Evolutionary conservation across 2,329 filamentous ascomycete genomes (phyloP).

Genomic region (Microcyclospora pomicola): DNA sequence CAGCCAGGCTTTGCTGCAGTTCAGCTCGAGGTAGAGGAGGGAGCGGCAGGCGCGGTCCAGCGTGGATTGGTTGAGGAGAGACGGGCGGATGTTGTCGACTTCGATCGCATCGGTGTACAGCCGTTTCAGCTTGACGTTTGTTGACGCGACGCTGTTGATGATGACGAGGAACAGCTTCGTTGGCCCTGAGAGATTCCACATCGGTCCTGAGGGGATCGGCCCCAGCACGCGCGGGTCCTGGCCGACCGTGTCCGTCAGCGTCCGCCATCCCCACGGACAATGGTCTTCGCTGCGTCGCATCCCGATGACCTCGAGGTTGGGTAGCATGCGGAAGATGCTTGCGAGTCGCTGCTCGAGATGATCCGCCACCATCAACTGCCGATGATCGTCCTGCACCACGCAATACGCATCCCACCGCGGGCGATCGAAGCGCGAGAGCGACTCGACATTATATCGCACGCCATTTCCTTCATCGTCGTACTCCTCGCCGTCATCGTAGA

Average conservation of each 20-base stretch:
- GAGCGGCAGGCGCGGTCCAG: conserved; percentile 11
- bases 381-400: conserved; percentile 12
- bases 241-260: conserved; percentile 12
- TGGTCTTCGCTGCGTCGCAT: conserved; percentile 20
- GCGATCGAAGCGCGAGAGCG: conserved; percentile 4
- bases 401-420: conserved; percentile 10
- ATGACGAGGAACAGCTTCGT: conserved; percentile 16
- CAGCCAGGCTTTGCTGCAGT: conserved; percentile 13
- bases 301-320: conserved; percentile 17
- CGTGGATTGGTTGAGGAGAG: conserved; percentile 6
- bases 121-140: conserved; percentile 9
- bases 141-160: conserved; percentile 9
- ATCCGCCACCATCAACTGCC: conserved; percentile 4
- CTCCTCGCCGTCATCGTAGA: conserved; percentile 4
- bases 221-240: conserved; percentile 18
- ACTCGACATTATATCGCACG: conserved; percentile 2
- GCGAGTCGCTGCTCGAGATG: conserved; percentile 9
- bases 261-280: conserved; percentile 16
- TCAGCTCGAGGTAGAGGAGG: conserved; percentile 19
- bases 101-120: conserved; percentile 22
- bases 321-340: conserved; percentile 9
- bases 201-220: conserved; percentile 9
- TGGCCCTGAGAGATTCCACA: conserved; percentile 9
- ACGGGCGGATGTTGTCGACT: conserved; percentile 14
- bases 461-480: conserved; percentile 8